Conservation (phyloP, 1,284 basidiomycete species). For the Inonotus obliquus region DNA sequence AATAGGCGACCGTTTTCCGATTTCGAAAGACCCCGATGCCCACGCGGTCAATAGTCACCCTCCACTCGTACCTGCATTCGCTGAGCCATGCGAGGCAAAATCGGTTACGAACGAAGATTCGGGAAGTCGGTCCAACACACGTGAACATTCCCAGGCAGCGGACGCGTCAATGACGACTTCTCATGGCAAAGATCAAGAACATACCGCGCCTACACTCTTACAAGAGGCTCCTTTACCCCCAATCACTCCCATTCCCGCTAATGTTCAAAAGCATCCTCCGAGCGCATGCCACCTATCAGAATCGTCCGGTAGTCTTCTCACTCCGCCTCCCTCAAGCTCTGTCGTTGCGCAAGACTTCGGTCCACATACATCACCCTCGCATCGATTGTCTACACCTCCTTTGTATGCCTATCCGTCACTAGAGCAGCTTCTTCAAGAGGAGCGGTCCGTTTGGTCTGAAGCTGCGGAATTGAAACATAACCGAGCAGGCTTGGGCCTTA, state of each 20-base stretch:
- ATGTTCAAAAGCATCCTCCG: not conserved
- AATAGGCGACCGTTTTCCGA: not conserved
- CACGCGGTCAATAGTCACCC: too few relatives aligned
- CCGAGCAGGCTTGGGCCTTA: not conserved
- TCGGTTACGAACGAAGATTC: too few relatives aligned
- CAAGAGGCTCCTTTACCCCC: too few relatives aligned
- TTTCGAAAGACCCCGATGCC: too few relatives aligned
- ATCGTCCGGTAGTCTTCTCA: not conserved
- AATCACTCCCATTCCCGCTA: not conserved
- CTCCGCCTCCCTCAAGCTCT: conserved; percentile 1
- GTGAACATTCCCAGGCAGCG: too few relatives aligned
- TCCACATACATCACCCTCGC: not conserved
- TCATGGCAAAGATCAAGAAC: not conserved
- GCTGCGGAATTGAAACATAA: not conserved
- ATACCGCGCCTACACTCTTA: too few relatives aligned
- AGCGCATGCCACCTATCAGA: not conserved
- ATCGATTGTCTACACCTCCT: not conserved
- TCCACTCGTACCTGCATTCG: too few relatives aligned
- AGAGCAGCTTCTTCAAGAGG: conserved; percentile 1
- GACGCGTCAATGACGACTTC: not conserved
- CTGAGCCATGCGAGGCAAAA: too few relatives aligned
- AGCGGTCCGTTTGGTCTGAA: conserved; percentile 7
- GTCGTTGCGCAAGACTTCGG: too few relatives aligned
- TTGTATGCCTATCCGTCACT: not conserved
- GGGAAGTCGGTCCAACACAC: too few relatives aligned